These are phyloP conservation scores for Leishmania turanica DNA, from an alignment of 208 protist species.

Conservation along the genomic window DNA sequence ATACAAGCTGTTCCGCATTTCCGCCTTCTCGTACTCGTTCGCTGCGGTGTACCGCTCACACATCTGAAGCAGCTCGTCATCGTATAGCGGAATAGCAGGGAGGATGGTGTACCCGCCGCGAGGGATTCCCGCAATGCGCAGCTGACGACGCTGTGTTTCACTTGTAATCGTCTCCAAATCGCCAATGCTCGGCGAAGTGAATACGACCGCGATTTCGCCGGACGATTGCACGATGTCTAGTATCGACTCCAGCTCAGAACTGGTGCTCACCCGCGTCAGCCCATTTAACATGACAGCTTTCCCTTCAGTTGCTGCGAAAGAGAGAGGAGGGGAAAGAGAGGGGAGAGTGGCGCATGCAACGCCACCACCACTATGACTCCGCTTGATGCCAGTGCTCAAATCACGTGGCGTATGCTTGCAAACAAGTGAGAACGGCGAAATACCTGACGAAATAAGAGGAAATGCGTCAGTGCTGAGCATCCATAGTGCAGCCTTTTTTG, in stretches of 20 bases:
- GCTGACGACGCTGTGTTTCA: slow-evolving; percentile 51
- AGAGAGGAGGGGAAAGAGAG: not conserved
- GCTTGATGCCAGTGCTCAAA: not conserved
- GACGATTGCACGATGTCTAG: slow-evolving; percentile 57
- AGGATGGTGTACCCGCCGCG: slow-evolving; percentile 70
- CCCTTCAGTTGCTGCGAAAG: not conserved
- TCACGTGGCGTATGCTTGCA: not conserved
- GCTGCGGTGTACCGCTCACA: slow-evolving; percentile 60
- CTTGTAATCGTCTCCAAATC: slow-evolving; percentile 73
- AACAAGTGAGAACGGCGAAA: not conserved
- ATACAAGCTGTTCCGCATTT: slow-evolving; percentile 46
- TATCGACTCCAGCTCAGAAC: slow-evolving; percentile 23
- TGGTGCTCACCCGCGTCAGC: slow-evolving; percentile 16
- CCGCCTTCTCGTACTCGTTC: slow-evolving; percentile 36
- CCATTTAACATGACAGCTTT: slow-evolving; percentile 14
- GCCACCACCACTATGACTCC: not conserved
- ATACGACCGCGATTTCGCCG: slow-evolving; percentile 69
- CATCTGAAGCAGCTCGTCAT: slow-evolving; percentile 56
- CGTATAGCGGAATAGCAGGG: slow-evolving; percentile 60
- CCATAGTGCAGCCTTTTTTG: not conserved
- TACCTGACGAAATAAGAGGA: not conserved
- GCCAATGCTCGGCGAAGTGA: slow-evolving; percentile 45
- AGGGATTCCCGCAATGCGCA: slow-evolving; percentile 77
- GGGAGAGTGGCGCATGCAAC: not conserved
- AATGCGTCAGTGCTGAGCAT: not conserved